Evolutionary conservation across 192 early-diverging fungal genomes (phyloP).

Genomic region (Pilobolus umbonatus): DNA sequence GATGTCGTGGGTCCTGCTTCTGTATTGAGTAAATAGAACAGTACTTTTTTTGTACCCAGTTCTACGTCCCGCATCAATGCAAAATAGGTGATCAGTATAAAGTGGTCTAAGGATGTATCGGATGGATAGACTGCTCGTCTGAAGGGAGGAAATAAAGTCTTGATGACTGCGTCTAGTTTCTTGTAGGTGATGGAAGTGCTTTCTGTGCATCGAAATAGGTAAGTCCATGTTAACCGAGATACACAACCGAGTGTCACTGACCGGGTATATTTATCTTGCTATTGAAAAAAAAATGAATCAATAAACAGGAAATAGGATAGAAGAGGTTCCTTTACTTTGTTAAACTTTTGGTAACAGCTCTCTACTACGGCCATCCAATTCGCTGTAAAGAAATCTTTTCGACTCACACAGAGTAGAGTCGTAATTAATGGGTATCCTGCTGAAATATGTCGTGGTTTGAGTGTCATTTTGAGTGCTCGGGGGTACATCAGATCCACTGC

Average conservation of each 20-base stretch:
- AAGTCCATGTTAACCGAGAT: slow-evolving; percentile 86
- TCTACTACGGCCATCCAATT: slow-evolving; percentile 71
- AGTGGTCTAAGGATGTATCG: slow-evolving; percentile 62
- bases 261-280: slow-evolving; percentile 65
- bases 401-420: slow-evolving; percentile 86
- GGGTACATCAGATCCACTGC: slow-evolving; percentile 88
- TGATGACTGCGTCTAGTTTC: slow-evolving; percentile 53
- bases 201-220: slow-evolving; percentile 86
- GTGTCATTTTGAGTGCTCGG: slow-evolving; percentile 85
- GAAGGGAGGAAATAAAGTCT: slow-evolving; percentile 59
- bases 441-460: slow-evolving; percentile 76
- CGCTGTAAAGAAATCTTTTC: slow-evolving; percentile 82
- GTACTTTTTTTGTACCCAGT: slow-evolving; percentile 63
- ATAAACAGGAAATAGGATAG: slow-evolving; percentile 13
- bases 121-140: slow-evolving; percentile 51
- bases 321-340: slow-evolving; percentile 19
- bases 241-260: slow-evolving; percentile 75
- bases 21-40: slow-evolving; percentile 58
- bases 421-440: slow-evolving; percentile 81
- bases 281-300: too few species aligned
- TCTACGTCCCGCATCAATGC: slow-evolving; percentile 58
- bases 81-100: slow-evolving; percentile 70
- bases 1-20: slow-evolving; percentile 41
- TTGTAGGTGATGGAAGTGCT: slow-evolving; percentile 44
- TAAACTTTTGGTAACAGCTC: slow-evolving; percentile 62